phyloP scores from a whole-genome alignment of 306 rosid species.

The Dalbergia cochinchinensis region DNA sequence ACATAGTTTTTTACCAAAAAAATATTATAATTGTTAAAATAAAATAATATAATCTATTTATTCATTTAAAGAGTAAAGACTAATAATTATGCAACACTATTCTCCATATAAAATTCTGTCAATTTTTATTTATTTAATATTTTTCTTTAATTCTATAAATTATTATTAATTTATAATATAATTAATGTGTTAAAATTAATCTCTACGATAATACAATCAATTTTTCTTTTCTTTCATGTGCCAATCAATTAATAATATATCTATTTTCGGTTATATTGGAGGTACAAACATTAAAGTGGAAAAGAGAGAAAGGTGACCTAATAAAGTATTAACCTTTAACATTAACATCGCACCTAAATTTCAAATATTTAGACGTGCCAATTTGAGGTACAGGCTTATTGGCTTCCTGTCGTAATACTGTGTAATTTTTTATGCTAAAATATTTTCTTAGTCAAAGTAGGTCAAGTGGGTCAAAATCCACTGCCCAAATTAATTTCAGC shows the following conservation, averaged over 20 bases:
- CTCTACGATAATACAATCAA: too few relatives aligned
- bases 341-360: neutral
- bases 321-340: conserved; percentile 8
- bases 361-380: neutral
- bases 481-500: conserved; percentile 34
- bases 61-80: too few relatives aligned
- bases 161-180: neutral
- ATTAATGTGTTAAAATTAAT: neutral
- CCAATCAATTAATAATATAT: neutral
- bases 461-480: conserved; percentile 39
- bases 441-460: conserved; percentile 29
- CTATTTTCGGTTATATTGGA: neutral
- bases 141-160: neutral
- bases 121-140: too few relatives aligned
- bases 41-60: too few relatives aligned
- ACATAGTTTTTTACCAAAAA: too few relatives aligned
- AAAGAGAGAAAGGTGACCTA: neutral
- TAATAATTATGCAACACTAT: too few relatives aligned
- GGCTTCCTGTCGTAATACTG: neutral
- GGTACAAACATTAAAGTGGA: neutral
- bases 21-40: too few relatives aligned
- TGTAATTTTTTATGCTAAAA: neutral
- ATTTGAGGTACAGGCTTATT: neutral
- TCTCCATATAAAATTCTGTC: too few relatives aligned
- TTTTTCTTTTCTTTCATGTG: neutral